Percentiles rank a stretch among this genome's conserved stretches.
Conservation (phyloP, 345 rosid species). For the Syzygium oleosum region DNA sequence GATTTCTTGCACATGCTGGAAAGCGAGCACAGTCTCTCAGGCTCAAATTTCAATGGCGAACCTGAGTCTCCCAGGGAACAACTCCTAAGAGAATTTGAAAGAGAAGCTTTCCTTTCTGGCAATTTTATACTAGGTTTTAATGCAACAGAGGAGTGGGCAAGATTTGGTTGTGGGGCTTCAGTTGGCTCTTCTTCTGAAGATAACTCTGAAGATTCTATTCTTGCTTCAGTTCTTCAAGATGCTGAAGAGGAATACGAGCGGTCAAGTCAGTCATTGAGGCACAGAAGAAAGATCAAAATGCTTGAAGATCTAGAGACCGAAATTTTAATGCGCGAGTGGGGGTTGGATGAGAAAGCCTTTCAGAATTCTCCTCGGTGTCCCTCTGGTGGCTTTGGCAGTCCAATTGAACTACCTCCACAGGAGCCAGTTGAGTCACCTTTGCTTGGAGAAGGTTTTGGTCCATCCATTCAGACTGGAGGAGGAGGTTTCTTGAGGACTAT, state of each 20-base stretch:
- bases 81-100: constrained; percentile 68
- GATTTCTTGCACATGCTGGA: constrained; percentile 68
- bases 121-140: constrained; percentile 29
- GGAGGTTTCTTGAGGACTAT: constrained; percentile 55
- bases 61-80: constrained; percentile 78
- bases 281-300: constrained; percentile 41
- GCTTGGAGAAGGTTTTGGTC: constrained; percentile 43
- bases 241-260: constrained; percentile 25
- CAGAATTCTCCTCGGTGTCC: constrained; percentile 23
- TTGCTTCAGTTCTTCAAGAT: constrained; percentile 21
- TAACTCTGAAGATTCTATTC: constrained; percentile 25
- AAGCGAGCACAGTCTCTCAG: constrained; percentile 28
- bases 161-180: constrained; percentile 4
- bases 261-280: constrained; percentile 18
- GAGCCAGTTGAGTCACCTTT: constrained; percentile 24
- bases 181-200: constrained; percentile 10
- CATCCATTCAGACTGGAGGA: constrained; percentile 25
- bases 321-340: constrained; percentile 52
- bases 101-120: constrained; percentile 50
- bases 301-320: constrained; percentile 72
- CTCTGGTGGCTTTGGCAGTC: constrained; percentile 86
- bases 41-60: constrained; percentile 29
- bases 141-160: constrained; percentile 13
- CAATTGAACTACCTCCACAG: constrained; percentile 42
- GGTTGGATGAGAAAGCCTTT: constrained; percentile 45